A percentile compares a stretch with the other conserved stretches of the same genome.
phyloP scores from a whole-genome alignment of 1,139 yeast species.

The Meyerozyma elateridarum region DNA sequence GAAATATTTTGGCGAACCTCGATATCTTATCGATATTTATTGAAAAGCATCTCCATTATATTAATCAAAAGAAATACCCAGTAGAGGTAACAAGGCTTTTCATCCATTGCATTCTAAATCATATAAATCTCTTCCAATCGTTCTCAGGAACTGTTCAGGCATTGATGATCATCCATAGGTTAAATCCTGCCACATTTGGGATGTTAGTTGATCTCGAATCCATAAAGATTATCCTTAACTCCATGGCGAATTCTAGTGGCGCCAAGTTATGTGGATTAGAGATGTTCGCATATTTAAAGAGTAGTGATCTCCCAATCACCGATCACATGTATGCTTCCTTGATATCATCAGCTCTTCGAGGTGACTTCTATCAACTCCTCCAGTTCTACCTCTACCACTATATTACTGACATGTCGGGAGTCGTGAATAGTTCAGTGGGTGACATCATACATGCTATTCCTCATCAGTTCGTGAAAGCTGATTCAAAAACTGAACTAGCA shows the following conservation, averaged over 20 bases:
- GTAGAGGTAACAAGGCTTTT: conserved; percentile 24
- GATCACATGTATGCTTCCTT: conserved; percentile 18
- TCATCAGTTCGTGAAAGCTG: conserved; percentile 7
- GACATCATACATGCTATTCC: conserved; percentile 18
- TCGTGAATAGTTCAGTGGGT: conserved; percentile 10
- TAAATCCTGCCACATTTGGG: conserved; percentile 14
- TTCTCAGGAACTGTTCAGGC: conserved; percentile 28
- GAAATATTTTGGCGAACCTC: conserved; percentile 32
- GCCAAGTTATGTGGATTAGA: conserved; percentile 24
- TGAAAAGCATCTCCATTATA: conserved; percentile 21
- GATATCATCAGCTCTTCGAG: conserved; percentile 24
- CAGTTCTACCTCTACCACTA: conserved; percentile 25
- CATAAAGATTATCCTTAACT: conserved; percentile 25
- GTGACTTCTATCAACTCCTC: conserved; percentile 20
- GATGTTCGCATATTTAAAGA: conserved; percentile 21
- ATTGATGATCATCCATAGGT: conserved; percentile 17
- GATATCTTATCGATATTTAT: conserved; percentile 22
- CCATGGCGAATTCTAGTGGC: conserved; percentile 27
- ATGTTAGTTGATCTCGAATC: conserved; percentile 29
- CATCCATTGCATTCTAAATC: conserved; percentile 36
- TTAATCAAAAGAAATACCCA: conserved; percentile 15
- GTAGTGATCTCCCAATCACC: conserved; percentile 10
- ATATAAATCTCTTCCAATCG: conserved; percentile 32
- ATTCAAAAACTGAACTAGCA: conserved; percentile 9
- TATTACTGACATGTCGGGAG: conserved; percentile 15